These are phyloP conservation scores for Marasmius sp. DNA, from an alignment of 1,284 basidiomycete species.

Conservation along the genomic window DNA sequence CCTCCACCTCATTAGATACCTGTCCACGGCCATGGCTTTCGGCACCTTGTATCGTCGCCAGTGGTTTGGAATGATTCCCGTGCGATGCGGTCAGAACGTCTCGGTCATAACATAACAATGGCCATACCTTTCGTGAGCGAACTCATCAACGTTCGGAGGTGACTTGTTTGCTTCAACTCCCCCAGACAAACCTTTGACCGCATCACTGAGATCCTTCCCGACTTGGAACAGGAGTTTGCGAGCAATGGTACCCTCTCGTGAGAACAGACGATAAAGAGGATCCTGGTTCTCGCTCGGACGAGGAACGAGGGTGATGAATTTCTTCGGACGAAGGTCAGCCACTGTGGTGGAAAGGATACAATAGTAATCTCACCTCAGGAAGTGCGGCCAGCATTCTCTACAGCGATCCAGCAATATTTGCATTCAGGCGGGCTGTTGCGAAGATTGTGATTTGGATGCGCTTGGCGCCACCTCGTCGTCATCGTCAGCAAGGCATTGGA, in stretches of 20 bases:
- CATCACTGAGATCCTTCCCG: constrained; percentile 76
- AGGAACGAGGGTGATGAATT: constrained; percentile 61
- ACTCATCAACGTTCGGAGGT: constrained; percentile 85
- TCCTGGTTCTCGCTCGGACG: constrained; percentile 73
- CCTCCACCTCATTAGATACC: too few species aligned
- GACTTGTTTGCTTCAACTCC: constrained; percentile 91
- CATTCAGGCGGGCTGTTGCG: constrained; percentile 93
- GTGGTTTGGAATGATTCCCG: constrained; percentile 83
- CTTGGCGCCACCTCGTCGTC: constrained; percentile 66
- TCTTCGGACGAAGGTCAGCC: constrained; percentile 37
- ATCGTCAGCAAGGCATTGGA: constrained; percentile 86
- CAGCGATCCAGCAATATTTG: constrained; percentile 76
- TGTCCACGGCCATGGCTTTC: constrained; percentile 78
- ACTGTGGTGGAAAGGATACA: neutral
- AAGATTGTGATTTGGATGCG: constrained; percentile 56
- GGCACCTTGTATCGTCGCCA: constrained; percentile 91
- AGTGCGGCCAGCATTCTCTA: constrained; percentile 76
- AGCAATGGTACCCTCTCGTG: constrained; percentile 84
- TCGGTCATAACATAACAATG: neutral
- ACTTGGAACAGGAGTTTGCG: constrained; percentile 76
- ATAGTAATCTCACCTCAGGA: constrained; percentile 61
- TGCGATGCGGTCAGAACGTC: neutral
- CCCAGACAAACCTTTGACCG: constrained; percentile 86
- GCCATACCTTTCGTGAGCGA: constrained; percentile 80
- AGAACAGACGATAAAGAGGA: constrained; percentile 85